Base-by-base conservation (phyloP, 257 asterid species). In the Vinca minor region DNA sequence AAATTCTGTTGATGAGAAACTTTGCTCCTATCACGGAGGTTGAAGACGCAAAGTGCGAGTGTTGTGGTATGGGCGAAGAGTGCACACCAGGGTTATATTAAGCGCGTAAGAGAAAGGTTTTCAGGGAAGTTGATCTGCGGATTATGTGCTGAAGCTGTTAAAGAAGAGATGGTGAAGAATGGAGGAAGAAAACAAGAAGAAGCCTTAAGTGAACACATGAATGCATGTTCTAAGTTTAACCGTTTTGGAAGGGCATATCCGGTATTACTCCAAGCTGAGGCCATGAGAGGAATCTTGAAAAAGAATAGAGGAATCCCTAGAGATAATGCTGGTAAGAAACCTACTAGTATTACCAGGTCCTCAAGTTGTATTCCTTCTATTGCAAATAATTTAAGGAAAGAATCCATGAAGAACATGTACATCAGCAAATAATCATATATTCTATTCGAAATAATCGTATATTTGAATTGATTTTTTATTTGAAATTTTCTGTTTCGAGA, bases 51-150 rank as follows among this genome's bases (percentile, higher is more conserved):
- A 86, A 88, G 76, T 91, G 98, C 71, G 98, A 91, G 82, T 86
- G 98, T 56, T 91, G 98, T n/a, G 96, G 98, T 47, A 79, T 91
- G 92, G 77, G 77, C 2, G 98, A 91, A 56, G 98, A 91, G 73
- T 88, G 84, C 81, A 91, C 98, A 0, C 85, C 81, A 0, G 81
- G 78, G 29, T 88, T n/a, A 91, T 77, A 83, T 88, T 57, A 72
- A 70, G 48, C 74, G 71, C 23, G 74, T 88, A 44, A 80, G 86
- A 0, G 84, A 79, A 4, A 88, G 69, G 64, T 76, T 73, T 35
- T 74, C 74, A 1, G 98, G 98, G 1, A 80, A 63, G 45, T 77
- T 85, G 87, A 78, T 91, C 1, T 91, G 98, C 46, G 98, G 98
- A 20, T 79, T 91, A 1, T 91, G 98, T 68, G 71, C 96, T 0